Conservation (phyloP, 2,329 filamentous ascomycete genomes). For the Neurospora sp. region DNA sequence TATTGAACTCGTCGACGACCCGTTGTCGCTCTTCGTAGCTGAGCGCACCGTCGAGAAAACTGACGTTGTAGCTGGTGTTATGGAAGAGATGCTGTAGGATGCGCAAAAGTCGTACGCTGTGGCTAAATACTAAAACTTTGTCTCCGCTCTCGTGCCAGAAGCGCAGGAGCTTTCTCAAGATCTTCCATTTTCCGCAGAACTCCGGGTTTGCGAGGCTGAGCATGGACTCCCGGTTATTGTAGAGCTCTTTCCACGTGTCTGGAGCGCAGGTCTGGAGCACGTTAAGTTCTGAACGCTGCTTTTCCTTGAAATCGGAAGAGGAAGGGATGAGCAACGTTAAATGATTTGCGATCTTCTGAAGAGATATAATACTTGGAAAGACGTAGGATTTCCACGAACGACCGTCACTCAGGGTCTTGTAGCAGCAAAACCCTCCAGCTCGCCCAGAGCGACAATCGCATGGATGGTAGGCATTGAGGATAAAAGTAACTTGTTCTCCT, state of each 20-base stretch:
- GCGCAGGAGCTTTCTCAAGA: conserved; percentile 73
- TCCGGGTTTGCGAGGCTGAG: conserved; percentile 74
- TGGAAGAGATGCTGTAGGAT: conserved; percentile 81
- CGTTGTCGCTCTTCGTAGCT: conserved; percentile 72
- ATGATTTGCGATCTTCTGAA: conserved; percentile 89
- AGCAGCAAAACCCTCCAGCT: conserved; percentile 76
- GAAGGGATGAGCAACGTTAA: conserved; percentile 75
- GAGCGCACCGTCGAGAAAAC: conserved; percentile 80
- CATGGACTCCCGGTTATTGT: conserved; percentile 66
- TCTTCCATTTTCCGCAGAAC: conserved; percentile 95
- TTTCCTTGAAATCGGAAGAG: conserved; percentile 52
- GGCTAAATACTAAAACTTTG: conserved; percentile 93
- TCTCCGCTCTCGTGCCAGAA: conserved; percentile 87
- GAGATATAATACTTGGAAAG: conserved; percentile 74
- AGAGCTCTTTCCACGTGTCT: conserved; percentile 62
- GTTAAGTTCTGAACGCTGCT: conserved; percentile 67
- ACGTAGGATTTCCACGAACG: conserved; percentile 65
- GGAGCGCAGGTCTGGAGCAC: conserved; percentile 68
- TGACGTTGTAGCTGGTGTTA: conserved; percentile 81
- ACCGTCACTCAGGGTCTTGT: conserved; percentile 47
- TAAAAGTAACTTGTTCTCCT: conserved; percentile 56
- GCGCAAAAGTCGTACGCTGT: no score
- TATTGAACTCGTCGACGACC: conserved; percentile 84
- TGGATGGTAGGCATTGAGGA: conserved; percentile 55
- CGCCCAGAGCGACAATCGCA: conserved; percentile 63